Percentiles rank a stretch among this genome's conserved stretches.
These are phyloP conservation scores for Trichosanthes cucumerina DNA, from an alignment of 306 rosid genomes.

Conservation along the genomic window DNA sequence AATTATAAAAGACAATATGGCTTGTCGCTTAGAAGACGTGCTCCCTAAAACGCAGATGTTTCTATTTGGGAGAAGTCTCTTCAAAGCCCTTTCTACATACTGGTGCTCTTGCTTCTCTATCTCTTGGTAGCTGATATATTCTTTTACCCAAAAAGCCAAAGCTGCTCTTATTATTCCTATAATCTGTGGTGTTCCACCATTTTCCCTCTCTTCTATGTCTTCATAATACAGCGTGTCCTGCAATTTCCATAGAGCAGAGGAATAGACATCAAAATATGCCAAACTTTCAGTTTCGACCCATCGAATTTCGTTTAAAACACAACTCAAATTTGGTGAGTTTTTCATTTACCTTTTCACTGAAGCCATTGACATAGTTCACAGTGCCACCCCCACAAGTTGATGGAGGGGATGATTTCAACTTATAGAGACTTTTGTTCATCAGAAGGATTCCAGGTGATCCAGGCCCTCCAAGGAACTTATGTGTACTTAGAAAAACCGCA, in stretches of 20 bases:
- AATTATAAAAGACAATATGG: conserved; percentile 58
- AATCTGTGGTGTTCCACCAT: conserved; percentile 83
- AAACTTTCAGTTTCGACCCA: not conserved
- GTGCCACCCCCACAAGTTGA: conserved; percentile 90
- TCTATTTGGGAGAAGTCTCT: conserved; percentile 43
- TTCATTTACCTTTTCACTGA: conserved; percentile 41
- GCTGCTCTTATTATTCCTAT: conserved; percentile 73
- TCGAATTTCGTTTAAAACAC: not conserved
- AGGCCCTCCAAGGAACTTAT: conserved; percentile 80
- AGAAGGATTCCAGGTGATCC: conserved; percentile 66
- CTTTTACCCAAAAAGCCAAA: conserved; percentile 82
- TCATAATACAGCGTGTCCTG: conserved; percentile 72
- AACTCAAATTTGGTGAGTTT: not conserved
- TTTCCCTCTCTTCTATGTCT: conserved; percentile 73
- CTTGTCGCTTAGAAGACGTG: conserved; percentile 44
- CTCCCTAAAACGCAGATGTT: conserved; percentile 56
- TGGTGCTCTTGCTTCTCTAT: conserved; percentile 50
- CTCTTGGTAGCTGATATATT: conserved; percentile 42
- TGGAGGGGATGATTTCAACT: conserved; percentile 43
- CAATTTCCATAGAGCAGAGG: conserved; percentile 1
- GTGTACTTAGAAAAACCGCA: conserved; percentile 59
- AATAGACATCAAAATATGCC: not conserved
- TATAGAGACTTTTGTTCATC: conserved; percentile 46
- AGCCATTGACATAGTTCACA: conserved; percentile 63
- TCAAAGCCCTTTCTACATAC: conserved; percentile 35